A percentile compares a stretch with the other conserved stretches of the same genome.
phyloP scores from a whole-genome alignment of 169 alveolate genomes.

The Cryptosporidium bovis region DNA sequence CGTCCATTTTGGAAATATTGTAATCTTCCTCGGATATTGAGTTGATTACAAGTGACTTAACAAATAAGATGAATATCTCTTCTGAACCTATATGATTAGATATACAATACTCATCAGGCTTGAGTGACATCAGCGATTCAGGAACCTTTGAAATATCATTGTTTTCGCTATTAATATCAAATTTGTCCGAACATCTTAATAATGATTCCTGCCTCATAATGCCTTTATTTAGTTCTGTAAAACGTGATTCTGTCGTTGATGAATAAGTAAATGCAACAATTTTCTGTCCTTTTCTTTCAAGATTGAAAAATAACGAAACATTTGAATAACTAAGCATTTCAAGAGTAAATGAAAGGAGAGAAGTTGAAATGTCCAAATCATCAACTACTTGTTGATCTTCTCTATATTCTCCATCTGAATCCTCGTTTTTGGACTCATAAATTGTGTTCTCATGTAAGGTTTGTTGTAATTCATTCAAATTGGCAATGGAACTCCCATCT shows the following conservation, averaged over 20 bases:
- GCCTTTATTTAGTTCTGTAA: conserved; percentile 41
- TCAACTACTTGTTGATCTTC: conserved; percentile 1
- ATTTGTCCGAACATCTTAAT: background rate
- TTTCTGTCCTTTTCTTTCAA: conserved; percentile 66
- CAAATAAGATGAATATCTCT: background rate
- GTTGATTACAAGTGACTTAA: conserved; percentile 16
- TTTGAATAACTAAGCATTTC: conserved; percentile 71
- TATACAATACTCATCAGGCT: conserved; percentile 25
- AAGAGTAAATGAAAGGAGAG: conserved; percentile 44
- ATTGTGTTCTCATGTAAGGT: background rate
- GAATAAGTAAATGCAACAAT: conserved; percentile 66
- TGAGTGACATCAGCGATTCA: conserved; percentile 3
- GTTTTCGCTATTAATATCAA: background rate
- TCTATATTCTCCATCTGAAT: background rate
- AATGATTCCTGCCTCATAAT: conserved; percentile 12
- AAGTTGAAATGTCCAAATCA: conserved; percentile 49
- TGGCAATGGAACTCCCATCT: conserved; percentile 71
- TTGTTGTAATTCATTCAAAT: conserved; percentile 33
- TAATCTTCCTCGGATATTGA: conserved; percentile 58
- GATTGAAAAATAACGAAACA: conserved; percentile 40
- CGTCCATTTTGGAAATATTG: conserved; percentile 18
- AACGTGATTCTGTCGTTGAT: conserved; percentile 33
- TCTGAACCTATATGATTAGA: conserved; percentile 2
- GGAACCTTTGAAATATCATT: conserved; percentile 6
- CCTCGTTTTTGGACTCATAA: conserved; percentile 20